phyloP scores from a whole-genome alignment of 176 grass and related monocot genomes.

The Oropetium thomaeum region DNA sequence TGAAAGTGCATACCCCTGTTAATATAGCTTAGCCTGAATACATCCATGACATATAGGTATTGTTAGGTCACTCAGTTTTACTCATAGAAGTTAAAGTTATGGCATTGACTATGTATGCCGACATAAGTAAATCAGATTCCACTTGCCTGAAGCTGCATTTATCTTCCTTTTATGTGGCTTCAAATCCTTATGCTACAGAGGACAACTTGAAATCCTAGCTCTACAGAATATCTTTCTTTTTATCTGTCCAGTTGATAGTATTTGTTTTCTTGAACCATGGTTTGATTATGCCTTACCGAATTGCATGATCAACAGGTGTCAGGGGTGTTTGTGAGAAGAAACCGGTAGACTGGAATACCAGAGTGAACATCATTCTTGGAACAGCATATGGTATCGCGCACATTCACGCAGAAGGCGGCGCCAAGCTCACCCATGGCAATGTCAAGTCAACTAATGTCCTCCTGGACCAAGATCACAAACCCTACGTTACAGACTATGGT shows the following conservation, averaged over 20 bases:
- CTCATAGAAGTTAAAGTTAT: background rate
- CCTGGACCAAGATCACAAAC: conserved; percentile 54
- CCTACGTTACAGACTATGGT: conserved; percentile 75
- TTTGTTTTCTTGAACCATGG: background rate
- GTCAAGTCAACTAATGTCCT: conserved; percentile 92
- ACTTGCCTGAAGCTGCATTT: conserved; percentile 17
- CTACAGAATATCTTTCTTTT: background rate
- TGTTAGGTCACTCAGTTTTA: background rate
- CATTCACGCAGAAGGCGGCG: conserved; percentile 71
- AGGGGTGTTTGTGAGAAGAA: conserved; percentile 53
- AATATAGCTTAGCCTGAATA: background rate
- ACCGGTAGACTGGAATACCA: conserved; percentile 70
- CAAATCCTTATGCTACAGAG: background rate
- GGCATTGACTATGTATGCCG: background rate
- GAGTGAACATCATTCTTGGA: conserved; percentile 75
- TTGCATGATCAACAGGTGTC: conserved; percentile 44
- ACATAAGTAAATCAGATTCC: conserved; percentile 13
- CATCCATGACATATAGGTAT: background rate
- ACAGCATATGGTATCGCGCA: conserved; percentile 70
- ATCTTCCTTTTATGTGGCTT: background rate
- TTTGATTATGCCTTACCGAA: background rate
- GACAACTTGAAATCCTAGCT: background rate
- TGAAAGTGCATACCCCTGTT: background rate
- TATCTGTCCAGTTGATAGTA: background rate
- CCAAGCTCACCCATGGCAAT: conserved; percentile 84